Evolutionary conservation across 306 rosid species (phyloP).

Genomic region (Trichosanthes truncata): DNA sequence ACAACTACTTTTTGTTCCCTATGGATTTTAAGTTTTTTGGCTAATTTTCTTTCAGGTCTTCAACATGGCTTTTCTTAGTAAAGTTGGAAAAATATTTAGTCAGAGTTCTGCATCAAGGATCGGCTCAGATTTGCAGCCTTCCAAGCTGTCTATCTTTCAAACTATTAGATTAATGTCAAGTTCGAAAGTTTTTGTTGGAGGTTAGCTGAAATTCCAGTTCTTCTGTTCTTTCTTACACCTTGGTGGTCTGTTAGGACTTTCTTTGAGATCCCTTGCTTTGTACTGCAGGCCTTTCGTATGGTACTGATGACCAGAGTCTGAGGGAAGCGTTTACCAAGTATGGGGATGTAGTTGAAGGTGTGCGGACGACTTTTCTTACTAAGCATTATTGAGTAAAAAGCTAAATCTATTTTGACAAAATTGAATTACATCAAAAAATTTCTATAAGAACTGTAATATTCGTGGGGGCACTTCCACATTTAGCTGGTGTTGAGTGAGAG

Average conservation of each 20-base stretch:
- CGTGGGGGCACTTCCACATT: neutral
- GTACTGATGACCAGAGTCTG: slow-evolving; percentile 56
- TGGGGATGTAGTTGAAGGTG: slow-evolving; percentile 79
- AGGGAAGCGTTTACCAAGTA: slow-evolving; percentile 63
- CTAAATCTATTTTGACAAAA: neutral
- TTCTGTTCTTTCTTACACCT: neutral
- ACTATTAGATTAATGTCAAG: slow-evolving; percentile 61
- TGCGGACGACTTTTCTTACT: neutral
- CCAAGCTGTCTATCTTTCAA: slow-evolving; percentile 42
- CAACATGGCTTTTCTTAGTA: slow-evolving; percentile 72
- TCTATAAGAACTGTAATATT: neutral
- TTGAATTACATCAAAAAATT: neutral
- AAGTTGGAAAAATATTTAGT: slow-evolving; percentile 58
- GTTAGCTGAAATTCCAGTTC: slow-evolving; percentile 15
- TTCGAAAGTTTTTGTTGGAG: slow-evolving; percentile 79
- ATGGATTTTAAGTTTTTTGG: neutral
- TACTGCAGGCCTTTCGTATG: slow-evolving; percentile 54
- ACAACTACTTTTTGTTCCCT: neutral
- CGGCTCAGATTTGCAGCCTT: slow-evolving; percentile 27
- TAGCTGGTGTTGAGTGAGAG: neutral
- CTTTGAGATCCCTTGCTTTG: neutral
- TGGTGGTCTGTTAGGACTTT: neutral
- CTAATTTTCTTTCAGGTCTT: slow-evolving; percentile 19
- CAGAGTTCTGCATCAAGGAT: slow-evolving; percentile 39
- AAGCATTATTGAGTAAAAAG: neutral